Base-by-base conservation (phyloP, 495 filamentous ascomycete species). In the Aspergillus carlsbadensis region DNA sequence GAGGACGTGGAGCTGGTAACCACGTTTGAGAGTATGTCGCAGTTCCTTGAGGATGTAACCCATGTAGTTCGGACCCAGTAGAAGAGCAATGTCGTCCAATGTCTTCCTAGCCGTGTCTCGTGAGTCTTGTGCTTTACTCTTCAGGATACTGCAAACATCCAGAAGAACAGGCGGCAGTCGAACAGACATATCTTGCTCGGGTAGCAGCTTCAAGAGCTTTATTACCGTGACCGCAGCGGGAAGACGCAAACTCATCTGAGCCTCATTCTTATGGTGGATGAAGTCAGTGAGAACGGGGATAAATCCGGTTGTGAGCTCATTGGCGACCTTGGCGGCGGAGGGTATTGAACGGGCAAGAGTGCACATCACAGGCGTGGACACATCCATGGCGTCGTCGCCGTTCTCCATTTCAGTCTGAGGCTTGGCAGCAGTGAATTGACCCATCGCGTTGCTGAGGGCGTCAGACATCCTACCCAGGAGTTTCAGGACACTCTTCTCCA, bases 41-140 rank as follows among this genome's bases (percentile, higher is more conserved):
- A 99, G 79, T 67, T 97, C 92, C 62, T 93, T 96, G 44, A 99
- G 71, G n/a, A 98, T 86, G 64, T 97, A 97, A 10, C 85, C 87
- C 59, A 99, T 87, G 61, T 91, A 95, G 6, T 79, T 71, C 0
- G 92, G 84, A 5, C 94, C 94, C 20, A 96, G 77, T 21, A 96
- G 69, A 11, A 83, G 78, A 5, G 90, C 78, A 60, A 98, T 90
- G 44, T 92, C 88, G 39, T 87, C 82, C 35, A 99, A 77, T 3
- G 95, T 94, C 60, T 91, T 91, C 21, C 94, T 78, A 33, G 94
- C 89, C 72, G 93, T 87, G 59, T 98, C 94, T 61, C 94, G 81
- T 18, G 92, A 87, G 52, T 96, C 93, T 66, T 90, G 87, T 10
- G 90, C 82, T 70, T 88, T 87, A 66, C 92, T 96, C 58, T 92